Evolutionary conservation across 805 yeast genomes (phyloP).

Genomic region (Myxozyma neotropica): DNA sequence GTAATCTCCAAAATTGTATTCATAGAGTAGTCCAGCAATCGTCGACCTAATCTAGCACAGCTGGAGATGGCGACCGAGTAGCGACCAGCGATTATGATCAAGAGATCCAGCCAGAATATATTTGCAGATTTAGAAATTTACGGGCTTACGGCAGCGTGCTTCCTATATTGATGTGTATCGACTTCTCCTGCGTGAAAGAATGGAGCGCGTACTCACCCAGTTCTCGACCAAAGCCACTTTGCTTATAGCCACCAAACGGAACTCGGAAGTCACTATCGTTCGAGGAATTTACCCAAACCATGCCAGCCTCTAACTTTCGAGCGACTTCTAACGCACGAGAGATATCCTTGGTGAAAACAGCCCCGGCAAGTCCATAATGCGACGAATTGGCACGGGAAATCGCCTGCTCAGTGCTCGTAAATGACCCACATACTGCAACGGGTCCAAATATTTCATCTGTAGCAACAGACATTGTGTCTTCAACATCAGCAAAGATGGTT

Average conservation of each 20-base stretch:
- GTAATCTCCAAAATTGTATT: too few species aligned
- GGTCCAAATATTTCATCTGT: conserved; percentile 89
- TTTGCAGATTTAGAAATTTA: too few species aligned
- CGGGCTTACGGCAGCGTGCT: too few species aligned
- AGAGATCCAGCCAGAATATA: too few species aligned
- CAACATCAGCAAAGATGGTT: conserved; percentile 73
- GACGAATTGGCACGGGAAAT: conserved; percentile 69
- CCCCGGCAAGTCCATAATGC: conserved; percentile 79
- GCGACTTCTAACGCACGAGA: conserved; percentile 67
- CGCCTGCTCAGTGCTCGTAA: conserved; percentile 68
- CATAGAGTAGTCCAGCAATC: too few species aligned
- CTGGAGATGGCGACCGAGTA: too few species aligned
- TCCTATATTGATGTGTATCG: conserved; percentile 55
- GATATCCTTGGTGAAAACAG: conserved; percentile 72
- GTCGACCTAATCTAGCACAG: too few species aligned
- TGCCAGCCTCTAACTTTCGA: conserved; percentile 62
- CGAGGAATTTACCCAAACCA: conserved; percentile 69
- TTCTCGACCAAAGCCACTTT: conserved; percentile 92
- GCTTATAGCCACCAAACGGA: conserved; percentile 92
- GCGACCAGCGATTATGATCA: too few species aligned
- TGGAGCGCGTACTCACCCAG: conserved; percentile 86
- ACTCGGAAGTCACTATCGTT: conserved; percentile 80
- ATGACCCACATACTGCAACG: conserved; percentile 69
- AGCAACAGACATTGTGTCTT: conserved; percentile 63
- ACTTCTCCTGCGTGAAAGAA: conserved; percentile 82